Base-by-base conservation (phyloP, 2,329 filamentous ascomycete species). In the Venturia effusa region DNA sequence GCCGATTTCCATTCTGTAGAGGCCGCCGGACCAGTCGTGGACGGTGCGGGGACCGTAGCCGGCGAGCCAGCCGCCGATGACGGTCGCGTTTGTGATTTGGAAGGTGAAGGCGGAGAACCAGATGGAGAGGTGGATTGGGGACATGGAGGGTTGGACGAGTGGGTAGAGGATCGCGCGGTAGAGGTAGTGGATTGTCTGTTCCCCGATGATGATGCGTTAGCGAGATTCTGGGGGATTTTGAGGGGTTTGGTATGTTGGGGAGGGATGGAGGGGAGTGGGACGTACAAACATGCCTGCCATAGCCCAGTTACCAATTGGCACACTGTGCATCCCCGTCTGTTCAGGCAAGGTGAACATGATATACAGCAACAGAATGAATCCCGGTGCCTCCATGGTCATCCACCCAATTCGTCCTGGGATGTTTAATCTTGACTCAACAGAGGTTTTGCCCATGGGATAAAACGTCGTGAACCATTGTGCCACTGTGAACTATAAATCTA, bases 371-470 rank as follows among this genome's bases (percentile, higher is more conserved):
- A 86, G 88, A 40, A 91, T 70, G 71, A 92, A 87, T 19, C 90
- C 91, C 0, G 89, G 86, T 17, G 83, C 78, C 75, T 99, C 94
- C 91, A 97, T 97, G 2, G 86, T 83, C 64, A 89, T 82, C 94
- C 94, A 99, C 65, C 85, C 92, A 67, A 90, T 79, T 69, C 89
- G 90, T 66, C 94, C 94, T 1, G 92, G 90, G n/a, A 97, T 75
- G 76, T 99, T 99, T 73, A 94, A 79, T 15, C 78, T 78, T 69
- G 88, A 92, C 3, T 81, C 72, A 22, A 86, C 82, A 3, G 91
- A 96, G 2, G 92, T 96, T 77, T 97, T 97, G 74, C 94, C 94
- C 79, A 93, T 91, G 61, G 90, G 90, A 74, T 97, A 94, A 83
- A 85, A 96, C 64, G 84, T 82, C n/a, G 82, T 77, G 64, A 87